Percentiles rank a stretch among this genome's conserved stretches.
Conservation (phyloP, 2,329 filamentous ascomycete species). For the Epichloe festucae region DNA sequence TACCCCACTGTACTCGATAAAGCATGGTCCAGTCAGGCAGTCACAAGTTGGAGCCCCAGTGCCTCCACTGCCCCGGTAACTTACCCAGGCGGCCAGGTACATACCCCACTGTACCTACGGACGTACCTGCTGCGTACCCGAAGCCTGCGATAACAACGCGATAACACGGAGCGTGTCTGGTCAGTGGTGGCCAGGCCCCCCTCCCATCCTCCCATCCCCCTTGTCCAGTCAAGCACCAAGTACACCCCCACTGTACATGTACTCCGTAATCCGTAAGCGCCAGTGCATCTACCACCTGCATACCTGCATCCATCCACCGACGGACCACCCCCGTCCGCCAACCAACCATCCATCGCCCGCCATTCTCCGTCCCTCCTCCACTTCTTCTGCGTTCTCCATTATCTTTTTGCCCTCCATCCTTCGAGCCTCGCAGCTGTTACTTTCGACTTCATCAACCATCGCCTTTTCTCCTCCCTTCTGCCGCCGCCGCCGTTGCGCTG, state of each 20-base stretch:
- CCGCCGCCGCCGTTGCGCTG: constrained; percentile 1
- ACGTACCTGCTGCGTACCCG: too few species aligned
- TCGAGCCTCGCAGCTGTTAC: constrained; percentile 1
- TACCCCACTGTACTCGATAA: too few species aligned
- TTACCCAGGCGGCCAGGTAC: too few species aligned
- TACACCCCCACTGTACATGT: too few species aligned
- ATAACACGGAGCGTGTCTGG: too few species aligned
- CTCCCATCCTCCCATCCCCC: not conserved
- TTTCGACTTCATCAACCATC: constrained; percentile 4
- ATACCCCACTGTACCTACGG: too few species aligned
- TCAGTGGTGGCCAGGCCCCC: not conserved
- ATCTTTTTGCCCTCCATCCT: constrained; percentile 5
- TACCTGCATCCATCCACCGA: constrained; percentile 2
- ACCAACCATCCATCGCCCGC: constrained; percentile 4
- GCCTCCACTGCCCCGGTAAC: too few species aligned
- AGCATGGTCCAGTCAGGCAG: too few species aligned
- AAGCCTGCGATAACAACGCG: too few species aligned
- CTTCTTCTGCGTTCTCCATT: constrained; percentile 7
- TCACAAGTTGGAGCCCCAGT: too few species aligned
- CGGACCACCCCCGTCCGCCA: not conserved
- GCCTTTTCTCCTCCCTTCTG: not conserved
- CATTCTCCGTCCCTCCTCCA: constrained; percentile 4
- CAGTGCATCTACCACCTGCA: constrained; percentile 1
- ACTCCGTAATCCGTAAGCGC: not conserved
- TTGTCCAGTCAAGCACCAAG: not conserved